Evolutionary conservation across 2,329 filamentous ascomycete species (phyloP), one percentile per base, ranked within the genome.

Genomic region (Cladobotryum protrusum): DNA sequence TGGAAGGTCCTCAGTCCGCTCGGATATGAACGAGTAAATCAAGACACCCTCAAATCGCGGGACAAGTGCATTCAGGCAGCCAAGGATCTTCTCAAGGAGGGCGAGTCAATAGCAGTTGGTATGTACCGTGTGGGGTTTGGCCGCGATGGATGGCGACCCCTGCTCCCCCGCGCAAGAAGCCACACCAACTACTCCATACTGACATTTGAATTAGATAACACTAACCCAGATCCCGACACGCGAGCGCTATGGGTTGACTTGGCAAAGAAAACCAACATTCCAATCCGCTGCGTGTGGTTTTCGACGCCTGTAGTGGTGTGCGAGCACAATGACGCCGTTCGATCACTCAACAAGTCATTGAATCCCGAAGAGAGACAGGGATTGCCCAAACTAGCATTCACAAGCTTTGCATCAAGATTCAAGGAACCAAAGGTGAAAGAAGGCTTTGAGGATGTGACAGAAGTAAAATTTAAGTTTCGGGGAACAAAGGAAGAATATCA

Each of bases 251-350:
- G 92, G 92, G 69, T 89, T 32, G 72, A 80, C 20, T 69, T 97
- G 29, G 90, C 90, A 15, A 78, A 76, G 56, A 85, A 85, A 59
- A 71, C 82, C 60, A 73, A 79, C 4, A 75, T 95, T 2, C 85
- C 87, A 2, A 86, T 96, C 58, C 86, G 92, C 43, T 95, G 92
- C 62, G 75, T 97, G 9, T 86, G 87, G 67, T 93, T 99, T 71
- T 86, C 84, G 46, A 86, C 89, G 12, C 75, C 83, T 1, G 67
- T 82, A 20, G 76, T 79, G 40, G 65, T 96, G 8, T 83, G 80
- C 57, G 83, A 90, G 64, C 93, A 99, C 71, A 99, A 99, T 63
- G 87, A 95, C 63, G 81, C 80, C 1, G 87, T 95, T 44, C 81
- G 93, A 53, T 82, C 89, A 2, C 72, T 91, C 61, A 84, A 83